phyloP scores from a whole-genome alignment of 257 asterid genomes.

The Solanum pimpinellifolium region DNA sequence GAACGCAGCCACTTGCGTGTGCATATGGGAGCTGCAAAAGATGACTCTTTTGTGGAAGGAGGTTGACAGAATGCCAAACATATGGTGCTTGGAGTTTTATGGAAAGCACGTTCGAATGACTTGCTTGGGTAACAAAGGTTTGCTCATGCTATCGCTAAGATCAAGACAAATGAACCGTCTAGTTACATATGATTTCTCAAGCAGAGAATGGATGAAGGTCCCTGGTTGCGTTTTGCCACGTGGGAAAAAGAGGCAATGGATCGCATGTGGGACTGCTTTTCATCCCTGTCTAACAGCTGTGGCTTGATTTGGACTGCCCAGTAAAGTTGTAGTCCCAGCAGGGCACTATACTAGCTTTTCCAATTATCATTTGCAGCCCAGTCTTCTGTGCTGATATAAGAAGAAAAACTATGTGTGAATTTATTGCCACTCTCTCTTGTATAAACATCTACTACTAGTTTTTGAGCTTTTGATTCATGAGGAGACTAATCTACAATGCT shows the following conservation, averaged over 20 bases:
- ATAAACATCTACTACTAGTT: conserved; percentile 1
- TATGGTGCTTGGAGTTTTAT: conserved; percentile 97
- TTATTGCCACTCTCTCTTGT: not conserved
- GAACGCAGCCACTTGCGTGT: conserved; percentile 90
- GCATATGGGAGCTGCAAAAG: conserved; percentile 98
- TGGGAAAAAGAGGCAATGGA: conserved; percentile 74
- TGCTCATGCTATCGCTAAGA: conserved; percentile 80
- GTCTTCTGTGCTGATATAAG: not conserved
- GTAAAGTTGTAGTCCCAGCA: not conserved
- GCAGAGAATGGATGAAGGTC: conserved; percentile 82
- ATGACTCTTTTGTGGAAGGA: conserved; percentile 99
- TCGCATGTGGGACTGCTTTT: conserved; percentile 81
- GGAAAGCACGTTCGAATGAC: conserved; percentile 98
- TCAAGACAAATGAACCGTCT: conserved; percentile 81
- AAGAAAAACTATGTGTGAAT: not conserved
- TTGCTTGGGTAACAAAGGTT: conserved; percentile 85
- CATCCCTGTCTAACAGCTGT: conserved; percentile 76
- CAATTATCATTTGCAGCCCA: not conserved
- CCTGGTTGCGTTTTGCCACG: conserved; percentile 72
- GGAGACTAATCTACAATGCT: not conserved
- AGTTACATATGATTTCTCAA: conserved; percentile 55
- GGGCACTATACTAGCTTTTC: not conserved
- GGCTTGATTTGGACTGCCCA: conserved; percentile 23
- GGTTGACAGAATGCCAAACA: conserved; percentile 99
- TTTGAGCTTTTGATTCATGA: conserved; percentile 13